phyloP scores from a whole-genome alignment of 2,329 filamentous ascomycete species.

The Sporothrix mexicana region DNA sequence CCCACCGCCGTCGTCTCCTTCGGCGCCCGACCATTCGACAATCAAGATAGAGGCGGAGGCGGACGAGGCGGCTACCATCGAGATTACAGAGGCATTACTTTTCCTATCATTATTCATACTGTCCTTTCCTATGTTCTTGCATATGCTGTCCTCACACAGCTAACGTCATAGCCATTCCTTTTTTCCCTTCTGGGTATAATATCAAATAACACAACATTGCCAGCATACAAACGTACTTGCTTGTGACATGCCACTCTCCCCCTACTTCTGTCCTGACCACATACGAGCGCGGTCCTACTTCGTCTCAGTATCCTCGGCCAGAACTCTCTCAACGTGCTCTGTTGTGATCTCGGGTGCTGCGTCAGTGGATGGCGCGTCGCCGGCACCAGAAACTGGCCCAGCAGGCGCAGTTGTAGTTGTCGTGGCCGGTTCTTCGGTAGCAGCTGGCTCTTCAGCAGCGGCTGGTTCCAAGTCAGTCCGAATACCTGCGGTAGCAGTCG shows the following conservation, averaged over 20 bases:
- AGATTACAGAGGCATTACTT: no score
- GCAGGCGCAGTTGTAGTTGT: background rate
- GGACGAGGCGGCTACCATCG: no score
- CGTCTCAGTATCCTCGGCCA: background rate
- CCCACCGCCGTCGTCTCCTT: no score
- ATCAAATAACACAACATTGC: background rate
- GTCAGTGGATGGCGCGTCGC: background rate
- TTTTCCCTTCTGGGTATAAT: slow-evolving; percentile 15
- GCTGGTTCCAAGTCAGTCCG: background rate
- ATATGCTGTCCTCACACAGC: background rate
- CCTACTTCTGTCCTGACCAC: background rate
- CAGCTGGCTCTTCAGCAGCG: background rate
- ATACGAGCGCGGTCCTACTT: background rate
- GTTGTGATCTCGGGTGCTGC: background rate
- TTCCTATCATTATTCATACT: background rate
- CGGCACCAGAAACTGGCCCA: background rate
- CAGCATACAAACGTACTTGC: background rate
- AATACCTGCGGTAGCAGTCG: no score
- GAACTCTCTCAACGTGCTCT: background rate
- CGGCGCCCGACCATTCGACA: no score
- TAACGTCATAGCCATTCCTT: slow-evolving; percentile 20
- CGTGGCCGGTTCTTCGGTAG: background rate
- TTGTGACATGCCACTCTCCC: background rate
- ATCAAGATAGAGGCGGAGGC: no score
- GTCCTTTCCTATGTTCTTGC: background rate